Conservation (phyloP, 768 basidiomycete species). For the Agrocybe pediades region DNA sequence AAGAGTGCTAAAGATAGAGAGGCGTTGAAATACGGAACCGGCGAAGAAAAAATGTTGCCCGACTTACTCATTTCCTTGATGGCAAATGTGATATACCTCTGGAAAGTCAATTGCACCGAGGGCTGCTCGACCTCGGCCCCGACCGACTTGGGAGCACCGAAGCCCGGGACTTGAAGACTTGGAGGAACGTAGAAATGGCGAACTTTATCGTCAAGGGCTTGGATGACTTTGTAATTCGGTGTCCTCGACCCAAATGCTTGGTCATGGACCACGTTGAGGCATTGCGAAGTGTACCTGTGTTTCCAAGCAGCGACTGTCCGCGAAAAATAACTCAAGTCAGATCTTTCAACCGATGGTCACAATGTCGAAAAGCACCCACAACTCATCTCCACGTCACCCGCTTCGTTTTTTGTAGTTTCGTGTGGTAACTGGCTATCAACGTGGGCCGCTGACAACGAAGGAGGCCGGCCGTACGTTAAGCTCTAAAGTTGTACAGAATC, state of each 20-base stretch:
- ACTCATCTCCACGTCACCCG: conserved; percentile 60
- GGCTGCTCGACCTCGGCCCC: conserved; percentile 43
- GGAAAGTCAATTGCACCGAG: conserved; percentile 62
- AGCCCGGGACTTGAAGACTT: conserved; percentile 65
- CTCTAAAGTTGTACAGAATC: conserved; percentile 40
- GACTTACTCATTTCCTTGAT: conserved; percentile 67
- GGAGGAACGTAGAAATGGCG: conserved; percentile 65
- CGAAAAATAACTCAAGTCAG: conserved; percentile 3
- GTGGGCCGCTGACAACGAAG: conserved; percentile 60
- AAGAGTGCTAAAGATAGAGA: conserved; percentile 49
- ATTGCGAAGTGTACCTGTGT: conserved; percentile 63
- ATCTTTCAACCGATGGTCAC: not conserved
- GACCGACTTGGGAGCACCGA: conserved; percentile 47
- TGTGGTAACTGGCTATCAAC: conserved; percentile 57
- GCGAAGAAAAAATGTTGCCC: conserved; percentile 3
- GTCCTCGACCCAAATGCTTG: conserved; percentile 66
- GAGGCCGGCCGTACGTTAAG: conserved; percentile 71
- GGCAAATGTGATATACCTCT: conserved; percentile 65
- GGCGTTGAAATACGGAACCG: not conserved
- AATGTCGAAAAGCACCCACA: conserved; percentile 43
- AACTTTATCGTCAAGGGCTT: conserved; percentile 68
- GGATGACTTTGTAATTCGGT: conserved; percentile 61
- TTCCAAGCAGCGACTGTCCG: conserved; percentile 66
- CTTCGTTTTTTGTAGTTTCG: conserved; percentile 41
- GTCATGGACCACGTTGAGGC: conserved; percentile 65